Conservation (phyloP, 75 land plant species). For the Cupressus sempervirens region DNA sequence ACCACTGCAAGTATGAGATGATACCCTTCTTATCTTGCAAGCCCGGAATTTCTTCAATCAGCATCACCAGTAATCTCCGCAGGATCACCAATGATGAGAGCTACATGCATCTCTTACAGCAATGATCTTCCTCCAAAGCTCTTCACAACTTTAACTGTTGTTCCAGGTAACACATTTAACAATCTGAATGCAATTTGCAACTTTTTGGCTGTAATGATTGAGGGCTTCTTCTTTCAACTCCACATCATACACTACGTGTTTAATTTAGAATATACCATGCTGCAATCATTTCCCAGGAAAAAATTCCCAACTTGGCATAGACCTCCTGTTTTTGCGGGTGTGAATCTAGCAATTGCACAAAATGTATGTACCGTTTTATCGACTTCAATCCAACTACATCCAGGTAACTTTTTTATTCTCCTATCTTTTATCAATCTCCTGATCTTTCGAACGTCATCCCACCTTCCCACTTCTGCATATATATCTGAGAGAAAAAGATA, state of each 20-base stretch:
- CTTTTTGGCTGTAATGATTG: not conserved
- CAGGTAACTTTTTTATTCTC: no score
- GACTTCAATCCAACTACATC: no score
- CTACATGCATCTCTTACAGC: not conserved
- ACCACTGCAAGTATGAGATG: not conserved
- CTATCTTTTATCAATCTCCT: not conserved
- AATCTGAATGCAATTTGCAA: not conserved
- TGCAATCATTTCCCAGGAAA: not conserved
- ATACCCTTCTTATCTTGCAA: not conserved
- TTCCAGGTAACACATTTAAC: not conserved
- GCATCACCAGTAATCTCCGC: no score
- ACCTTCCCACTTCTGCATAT: not conserved
- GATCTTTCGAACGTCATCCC: not conserved
- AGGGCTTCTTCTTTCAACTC: not conserved
- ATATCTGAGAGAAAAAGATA: not conserved
- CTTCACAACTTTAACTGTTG: not conserved
- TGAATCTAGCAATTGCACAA: not conserved
- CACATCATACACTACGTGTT: not conserved
- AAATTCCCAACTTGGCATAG: not conserved
- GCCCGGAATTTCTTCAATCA: not conserved
- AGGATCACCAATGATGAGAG: not conserved
- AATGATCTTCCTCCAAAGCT: not conserved
- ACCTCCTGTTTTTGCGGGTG: not conserved
- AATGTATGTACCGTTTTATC: no score
- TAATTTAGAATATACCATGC: not conserved